Base-by-base conservation (phyloP, 2,329 filamentous ascomycete species). In the Neofusicoccum sp. region DNA sequence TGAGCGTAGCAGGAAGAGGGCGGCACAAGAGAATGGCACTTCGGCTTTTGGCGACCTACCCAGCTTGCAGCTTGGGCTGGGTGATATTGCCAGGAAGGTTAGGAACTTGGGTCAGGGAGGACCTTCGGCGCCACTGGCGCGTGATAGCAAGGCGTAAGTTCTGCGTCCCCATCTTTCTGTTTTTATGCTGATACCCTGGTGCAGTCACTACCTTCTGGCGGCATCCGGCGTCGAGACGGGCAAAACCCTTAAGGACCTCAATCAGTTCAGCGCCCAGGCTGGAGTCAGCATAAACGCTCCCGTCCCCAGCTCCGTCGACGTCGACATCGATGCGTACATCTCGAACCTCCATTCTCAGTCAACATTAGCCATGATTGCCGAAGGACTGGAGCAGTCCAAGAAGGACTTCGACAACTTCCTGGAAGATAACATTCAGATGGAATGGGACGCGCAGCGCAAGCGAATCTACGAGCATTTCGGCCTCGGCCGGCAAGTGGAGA, bases 381-480 rank as follows among this genome's bases (percentile, higher is more conserved):
- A 97, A 72, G 91, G 91, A n/a, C 81, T 98, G 63, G 89, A 93
- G 69, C 87, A 93, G 69, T 95, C 93, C 3, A 88, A 93, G 63
- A 86, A 87, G 60, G 95, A 98, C 71, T 98, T 99, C 72, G 93
- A 99, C 73, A 84, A 86, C 63, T 98, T 96, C 73, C 82, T 99
- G 60, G 93, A 98, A 73, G 93, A 97, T 69, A 96, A 96, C 71
- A 87, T 98, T 53, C 91, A 92, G 31, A 88, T 96, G 80, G 92
- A 98, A 73, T 98, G 95, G 93, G 93, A 97, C 68, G 88, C 89
- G 14, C 93, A 98, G 78, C 88, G 93, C 64, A 91, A 90, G 75
- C 88, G 88, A 66, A 96, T 99, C 65, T 98, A 97, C 76, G 88
- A 96, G 70, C 95, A 99, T 75, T 98, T 99, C 74, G 95, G 95